These are phyloP conservation scores for Populus deltoides DNA, from an alignment of 345 rosid species.

Conservation along the genomic window DNA sequence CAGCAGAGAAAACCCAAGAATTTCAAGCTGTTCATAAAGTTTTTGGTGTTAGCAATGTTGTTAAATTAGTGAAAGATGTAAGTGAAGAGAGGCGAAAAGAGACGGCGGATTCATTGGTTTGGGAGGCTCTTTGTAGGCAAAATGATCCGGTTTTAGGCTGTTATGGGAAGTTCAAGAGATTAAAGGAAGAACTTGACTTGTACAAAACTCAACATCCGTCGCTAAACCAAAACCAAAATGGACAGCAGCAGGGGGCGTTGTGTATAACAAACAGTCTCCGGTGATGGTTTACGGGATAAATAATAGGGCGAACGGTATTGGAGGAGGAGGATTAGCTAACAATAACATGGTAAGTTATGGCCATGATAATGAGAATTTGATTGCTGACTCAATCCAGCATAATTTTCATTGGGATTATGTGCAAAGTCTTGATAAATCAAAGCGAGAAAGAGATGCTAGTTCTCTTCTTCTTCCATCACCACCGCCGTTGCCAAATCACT, in stretches of 20 bases:
- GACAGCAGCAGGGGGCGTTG: slow-evolving; percentile 4
- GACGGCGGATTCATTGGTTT: slow-evolving; percentile 59
- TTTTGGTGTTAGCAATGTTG: slow-evolving; percentile 54
- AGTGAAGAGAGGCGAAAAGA: slow-evolving; percentile 42
- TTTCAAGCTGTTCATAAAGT: slow-evolving; percentile 54
- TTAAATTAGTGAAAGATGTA: slow-evolving; percentile 49
- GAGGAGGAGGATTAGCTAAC: slow-evolving; percentile 5
- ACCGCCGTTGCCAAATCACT: slow-evolving; percentile 1
- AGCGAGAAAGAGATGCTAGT: slow-evolving; percentile 24
- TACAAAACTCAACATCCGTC: slow-evolving; percentile 32
- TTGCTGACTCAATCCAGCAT: slow-evolving; percentile 25
- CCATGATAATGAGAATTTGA: slow-evolving; percentile 12
- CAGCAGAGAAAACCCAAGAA: slow-evolving; percentile 34
- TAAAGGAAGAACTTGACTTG: slow-evolving; percentile 49
- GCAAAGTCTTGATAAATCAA: slow-evolving; percentile 19
- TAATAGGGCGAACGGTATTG: background rate
- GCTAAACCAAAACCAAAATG: slow-evolving; percentile 12
- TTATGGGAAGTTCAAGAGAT: slow-evolving; percentile 50
- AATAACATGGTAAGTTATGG: background rate
- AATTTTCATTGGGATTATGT: slow-evolving; percentile 18
- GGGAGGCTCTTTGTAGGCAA: slow-evolving; percentile 77
- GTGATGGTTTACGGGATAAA: background rate
- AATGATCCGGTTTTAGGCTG: slow-evolving; percentile 64
- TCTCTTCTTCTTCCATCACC: slow-evolving; percentile 12
- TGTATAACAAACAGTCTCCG: background rate